Evolutionary conservation across 441 rosid species (phyloP).

Genomic region (Raphanus hybrid): DNA sequence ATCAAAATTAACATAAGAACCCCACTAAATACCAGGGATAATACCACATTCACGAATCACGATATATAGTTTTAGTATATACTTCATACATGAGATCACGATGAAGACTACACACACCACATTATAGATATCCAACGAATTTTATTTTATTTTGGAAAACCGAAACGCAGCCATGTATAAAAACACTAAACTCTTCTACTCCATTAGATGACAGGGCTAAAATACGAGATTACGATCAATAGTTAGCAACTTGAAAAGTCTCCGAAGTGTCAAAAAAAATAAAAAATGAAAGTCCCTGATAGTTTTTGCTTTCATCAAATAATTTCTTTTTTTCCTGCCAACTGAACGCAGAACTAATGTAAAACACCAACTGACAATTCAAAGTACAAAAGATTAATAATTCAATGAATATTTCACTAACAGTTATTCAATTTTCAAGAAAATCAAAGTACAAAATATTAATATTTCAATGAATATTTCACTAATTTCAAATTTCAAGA

Average conservation of each 20-base stretch:
- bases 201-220: not conserved
- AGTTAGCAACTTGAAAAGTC: not conserved
- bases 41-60: not conserved
- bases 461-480: not conserved
- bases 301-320: not conserved
- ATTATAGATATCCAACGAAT: too few species aligned
- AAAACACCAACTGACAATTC: not conserved
- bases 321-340: too few species aligned
- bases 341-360: not conserved
- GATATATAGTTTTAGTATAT: not conserved
- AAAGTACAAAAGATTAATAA: not conserved
- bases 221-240: not conserved
- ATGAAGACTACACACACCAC: not conserved
- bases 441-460: not conserved
- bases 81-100: not conserved
- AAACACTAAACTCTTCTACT: not conserved
- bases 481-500: not conserved
- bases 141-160: too few species aligned
- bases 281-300: not conserved
- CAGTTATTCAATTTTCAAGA: not conserved
- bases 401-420: not conserved
- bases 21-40: too few species aligned
- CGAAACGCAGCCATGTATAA: not conserved
- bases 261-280: not conserved
- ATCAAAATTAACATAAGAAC: too few species aligned